phyloP scores from a whole-genome alignment of 2,329 filamentous ascomycete genomes.

The Arthrobotrys pseudoclavata region DNA sequence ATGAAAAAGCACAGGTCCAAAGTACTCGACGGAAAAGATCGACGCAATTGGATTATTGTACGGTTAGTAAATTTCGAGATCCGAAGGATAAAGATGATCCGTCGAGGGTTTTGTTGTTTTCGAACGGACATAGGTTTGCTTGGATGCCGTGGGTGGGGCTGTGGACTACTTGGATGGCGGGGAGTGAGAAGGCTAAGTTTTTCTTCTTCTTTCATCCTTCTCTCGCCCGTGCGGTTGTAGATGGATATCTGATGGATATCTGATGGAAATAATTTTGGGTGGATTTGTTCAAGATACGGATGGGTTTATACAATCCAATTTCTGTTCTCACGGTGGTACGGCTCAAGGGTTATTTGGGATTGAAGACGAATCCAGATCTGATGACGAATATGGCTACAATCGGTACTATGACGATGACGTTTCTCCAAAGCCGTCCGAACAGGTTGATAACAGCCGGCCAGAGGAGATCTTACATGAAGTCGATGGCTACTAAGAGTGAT shows the following conservation, averaged over 20 bases:
- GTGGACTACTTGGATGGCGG: constrained; percentile 35
- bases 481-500: constrained; percentile 27
- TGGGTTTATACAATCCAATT: constrained; percentile 4
- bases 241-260: not conserved
- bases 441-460: constrained; percentile 31
- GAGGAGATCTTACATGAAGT: constrained; percentile 1
- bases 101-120: constrained; percentile 32
- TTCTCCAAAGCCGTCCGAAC: not conserved
- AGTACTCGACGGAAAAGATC: not conserved
- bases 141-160: constrained; percentile 26
- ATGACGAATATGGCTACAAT: constrained; percentile 1
- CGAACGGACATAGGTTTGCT: constrained; percentile 32
- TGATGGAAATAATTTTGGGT: not conserved
- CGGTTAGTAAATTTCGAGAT: constrained; percentile 1
- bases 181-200: constrained; percentile 32
- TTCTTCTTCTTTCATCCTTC: not conserved
- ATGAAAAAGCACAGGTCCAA: not conserved
- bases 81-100: not conserved
- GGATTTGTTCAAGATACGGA: constrained; percentile 27
- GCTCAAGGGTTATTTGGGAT: not conserved
- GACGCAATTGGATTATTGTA: constrained; percentile 9
- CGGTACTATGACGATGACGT: not conserved
- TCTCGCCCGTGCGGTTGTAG: too few relatives aligned
- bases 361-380: constrained; percentile 6
- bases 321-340: not conserved